Base-by-base conservation (phyloP, 2,329 filamentous ascomycete genomes). In the Neofusicoccum kwambonambiense region DNA sequence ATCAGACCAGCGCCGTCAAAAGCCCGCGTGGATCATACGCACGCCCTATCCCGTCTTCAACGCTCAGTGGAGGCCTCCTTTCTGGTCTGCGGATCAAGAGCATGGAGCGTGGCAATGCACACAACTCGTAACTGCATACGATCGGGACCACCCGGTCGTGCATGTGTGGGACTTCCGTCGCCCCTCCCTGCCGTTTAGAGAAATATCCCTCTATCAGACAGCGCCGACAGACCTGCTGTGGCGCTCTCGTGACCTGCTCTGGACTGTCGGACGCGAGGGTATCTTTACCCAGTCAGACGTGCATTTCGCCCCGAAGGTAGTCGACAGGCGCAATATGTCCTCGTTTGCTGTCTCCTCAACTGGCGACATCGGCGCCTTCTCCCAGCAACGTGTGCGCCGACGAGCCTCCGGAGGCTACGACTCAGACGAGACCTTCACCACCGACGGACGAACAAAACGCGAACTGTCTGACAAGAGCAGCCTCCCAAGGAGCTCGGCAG, bases 131-230 rank as follows among this genome's bases (percentile, higher is more conserved):
- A 87, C 87, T 2, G 83, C 84, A 4, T 89, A 89, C 71, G 84
- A 88, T 70, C 81, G 84, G 60, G 82, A 87, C 67, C 85, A 89
- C 71, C 81, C 87, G 0, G 78, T 84, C 39, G 78, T 89, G 62
- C 87, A 89, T 70, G 75, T 89, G 3, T 89, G 87, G 87, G 87
- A 89, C 73, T 82, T 89, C 68, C 83, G 86, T 42, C 81, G 87
- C 39, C 86, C 86, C 5, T 80, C 83, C 69, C 75, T 89, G n/a
- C 87, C 87, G 0, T 88, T 86, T 70, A 81, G 85, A 47, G 86
- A 88, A 70, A 81, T 89, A 67, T 80, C 83, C 70, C 82, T 82
- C 64, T 85, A 86, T 70, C 77, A 81, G 54, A 81, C 79, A 4
- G 80, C 83, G 15, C 82, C 86, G 19, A 83, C 85, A 27, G 87